A percentile compares a stretch with the other conserved stretches of the same genome.
Evolutionary conservation across 805 yeast species (phyloP).

Genomic region (Debaryomyces castellii): DNA sequence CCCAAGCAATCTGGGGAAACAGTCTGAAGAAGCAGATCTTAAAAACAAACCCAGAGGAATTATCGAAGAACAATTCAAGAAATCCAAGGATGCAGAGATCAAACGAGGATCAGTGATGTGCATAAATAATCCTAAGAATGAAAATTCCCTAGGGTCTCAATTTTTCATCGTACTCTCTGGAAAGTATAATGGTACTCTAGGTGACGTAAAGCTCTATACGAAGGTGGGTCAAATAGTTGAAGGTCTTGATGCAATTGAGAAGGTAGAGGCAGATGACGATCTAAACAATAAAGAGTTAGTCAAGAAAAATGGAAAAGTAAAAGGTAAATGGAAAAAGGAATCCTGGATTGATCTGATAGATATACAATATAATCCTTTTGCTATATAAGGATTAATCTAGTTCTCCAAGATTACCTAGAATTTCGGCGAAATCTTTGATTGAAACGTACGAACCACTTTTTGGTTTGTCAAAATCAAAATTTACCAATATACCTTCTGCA

Average conservation of each 20-base stretch:
- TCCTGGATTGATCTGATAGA: conserved; percentile 12
- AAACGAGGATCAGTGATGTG: conserved; percentile 15
- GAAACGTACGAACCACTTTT: conserved; percentile 26
- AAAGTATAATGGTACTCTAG: conserved; percentile 8
- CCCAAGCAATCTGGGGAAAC: conserved; percentile 15
- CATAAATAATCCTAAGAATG: conserved; percentile 7
- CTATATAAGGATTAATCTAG: conserved; percentile 17
- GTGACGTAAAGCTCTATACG: conserved; percentile 10
- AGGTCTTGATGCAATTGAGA: conserved; percentile 15
- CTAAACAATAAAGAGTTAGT: conserved; percentile 5
- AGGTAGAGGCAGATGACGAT: conserved; percentile 10
- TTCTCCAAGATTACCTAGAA: conserved; percentile 40
- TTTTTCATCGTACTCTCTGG: conserved; percentile 16
- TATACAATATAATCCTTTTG: conserved; percentile 15
- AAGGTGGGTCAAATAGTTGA: conserved; percentile 17
- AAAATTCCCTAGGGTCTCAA: conserved; percentile 17
- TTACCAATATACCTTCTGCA: conserved; percentile 25
- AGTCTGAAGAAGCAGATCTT: conserved; percentile 11
- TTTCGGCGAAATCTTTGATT: conserved; percentile 43
- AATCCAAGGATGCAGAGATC: neutral
- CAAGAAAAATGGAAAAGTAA: conserved; percentile 16
- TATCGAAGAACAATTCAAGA: neutral
- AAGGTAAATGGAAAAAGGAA: conserved; percentile 15
- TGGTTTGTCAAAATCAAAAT: conserved; percentile 25
- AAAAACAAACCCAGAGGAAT: neutral